phyloP scores from a whole-genome alignment of 176 grass and related monocot genomes.

The Alloteropsis semialata region DNA sequence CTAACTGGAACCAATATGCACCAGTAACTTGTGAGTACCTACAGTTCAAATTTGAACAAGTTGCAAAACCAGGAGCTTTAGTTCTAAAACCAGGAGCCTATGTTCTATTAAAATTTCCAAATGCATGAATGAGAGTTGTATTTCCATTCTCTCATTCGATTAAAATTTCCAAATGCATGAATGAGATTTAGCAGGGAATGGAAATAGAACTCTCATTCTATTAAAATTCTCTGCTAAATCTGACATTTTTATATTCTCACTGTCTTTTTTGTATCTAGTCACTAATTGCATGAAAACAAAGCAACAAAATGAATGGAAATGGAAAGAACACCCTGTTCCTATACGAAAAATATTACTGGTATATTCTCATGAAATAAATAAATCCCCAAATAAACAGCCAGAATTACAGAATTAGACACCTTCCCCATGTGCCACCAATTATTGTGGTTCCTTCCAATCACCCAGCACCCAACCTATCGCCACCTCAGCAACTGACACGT shows the following conservation, averaged over 20 bases:
- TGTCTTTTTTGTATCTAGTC: not conserved
- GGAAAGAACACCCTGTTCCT: not conserved
- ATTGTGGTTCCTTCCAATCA: constrained; percentile 20
- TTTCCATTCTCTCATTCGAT: too few species aligned
- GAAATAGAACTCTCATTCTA: not conserved
- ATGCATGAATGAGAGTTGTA: not conserved
- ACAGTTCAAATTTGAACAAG: not conserved
- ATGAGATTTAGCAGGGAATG: not conserved
- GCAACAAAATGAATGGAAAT: not conserved
- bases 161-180: not conserved
- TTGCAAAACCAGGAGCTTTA: too few species aligned
- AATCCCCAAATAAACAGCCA: not conserved
- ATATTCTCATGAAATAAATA: not conserved
- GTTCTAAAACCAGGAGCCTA: too few species aligned
- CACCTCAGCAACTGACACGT: not conserved
- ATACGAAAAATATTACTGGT: not conserved
- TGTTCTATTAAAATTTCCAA: not conserved
- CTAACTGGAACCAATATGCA: not conserved
- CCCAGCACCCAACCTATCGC: not conserved
- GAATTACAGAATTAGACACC: constrained; percentile 13
- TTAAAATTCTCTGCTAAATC: not conserved
- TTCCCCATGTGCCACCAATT: constrained; percentile 39
- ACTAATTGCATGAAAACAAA: not conserved
- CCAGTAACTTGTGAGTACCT: not conserved
- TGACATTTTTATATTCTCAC: not conserved